Base-by-base conservation (phyloP, 2,329 filamentous ascomycete genomes). In the Colletotrichum musicola region DNA sequence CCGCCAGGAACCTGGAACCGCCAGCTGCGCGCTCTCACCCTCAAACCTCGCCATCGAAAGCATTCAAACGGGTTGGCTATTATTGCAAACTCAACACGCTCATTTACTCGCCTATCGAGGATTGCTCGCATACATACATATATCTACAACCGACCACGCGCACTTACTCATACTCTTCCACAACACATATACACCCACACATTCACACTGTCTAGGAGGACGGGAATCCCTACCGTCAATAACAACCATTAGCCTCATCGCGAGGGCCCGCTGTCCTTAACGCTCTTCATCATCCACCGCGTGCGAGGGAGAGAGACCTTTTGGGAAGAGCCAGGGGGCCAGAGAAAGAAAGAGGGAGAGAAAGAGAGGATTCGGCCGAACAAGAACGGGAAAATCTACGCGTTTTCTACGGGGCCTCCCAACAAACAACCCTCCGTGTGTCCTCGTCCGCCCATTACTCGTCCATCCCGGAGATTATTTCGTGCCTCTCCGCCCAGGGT, bases 41-140 rank as follows among this genome's bases (percentile, higher is more conserved):
- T 44, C 53, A 60, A 49, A 18, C 46, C 46, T 35, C 74, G 73
- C 73, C 73, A 77, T 74, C 70, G 47, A 75, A 75, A 73, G 10
- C 30, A 72, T 73, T 59, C 75, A 78, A 82, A 82, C 81, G 80
- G 82, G 82, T 80, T 79, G 74, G 77, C 78, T 76, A 75, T 75
- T 68, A 57, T 16, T 20, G 54, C 76, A 79, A 79, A 80, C 79
- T 83, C 80, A 80, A 70, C 76, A 84, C 83, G 73, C 74, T 83
- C 81, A 75, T 81, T 76, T 73, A 72, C 71, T 46, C 38, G 72
- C 73, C 73, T 73, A 14, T 62, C 25, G 46, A 51, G 44, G 58
- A 42, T 63, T 42, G 74, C 77, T 75, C 75, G 42, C 56, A 65
- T 51, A 65, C 42, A 65, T 65, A 68, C 40, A 64, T 51, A 68